Base-by-base conservation (phyloP, 2,329 filamentous ascomycete species). In the Colletotrichum coccodes region DNA sequence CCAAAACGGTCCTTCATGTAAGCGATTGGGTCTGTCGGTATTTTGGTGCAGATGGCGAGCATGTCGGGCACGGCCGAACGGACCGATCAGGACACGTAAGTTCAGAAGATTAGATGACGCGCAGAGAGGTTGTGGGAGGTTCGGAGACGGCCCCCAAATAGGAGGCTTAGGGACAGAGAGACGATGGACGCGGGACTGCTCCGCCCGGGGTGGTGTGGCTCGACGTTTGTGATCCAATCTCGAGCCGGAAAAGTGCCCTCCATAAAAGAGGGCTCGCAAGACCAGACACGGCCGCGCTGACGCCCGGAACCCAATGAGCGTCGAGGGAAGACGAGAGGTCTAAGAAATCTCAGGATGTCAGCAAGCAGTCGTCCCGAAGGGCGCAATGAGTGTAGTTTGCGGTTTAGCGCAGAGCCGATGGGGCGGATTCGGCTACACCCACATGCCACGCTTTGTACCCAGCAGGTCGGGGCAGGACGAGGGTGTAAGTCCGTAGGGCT, bases 351-450 rank as follows among this genome's bases (percentile, higher is more conserved):
- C 40, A 52, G 42, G 60, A 49, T 36, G 54, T 66, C 62, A 69
- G 66, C 54, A 65, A 53, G 21, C 7, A 49, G 49, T 56, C 40
- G 57, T 56, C 40, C 38, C 64, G 21, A 59, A 56, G 23, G 38
- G 60, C 49, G 53, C 36, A n/a, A 34, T 57, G 59, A 36, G 21
- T 53, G 40, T 49, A 36, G 9, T 42, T 56, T 69, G 47, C 21
- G 49, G 61, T 50, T 36, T 69, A 69, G 66, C 61, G 61, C 38
- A 36, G 42, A 50, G 56, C 66, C 66, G 61, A 60, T 5, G 61
- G 49, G 56, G 56, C 36, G 66, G 66, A 30, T 66, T 69, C 34
- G 40, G 38, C 53, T 34, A 52, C 66, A 38, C 40, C 46, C 46
- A 60, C 57, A 52, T 65, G 38, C 46, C 65, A 60, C 34, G 32